These are phyloP conservation scores for Krasilnikovozyma curviuscula DNA, from an alignment of 768 basidiomycete species.

Conservation along the genomic window DNA sequence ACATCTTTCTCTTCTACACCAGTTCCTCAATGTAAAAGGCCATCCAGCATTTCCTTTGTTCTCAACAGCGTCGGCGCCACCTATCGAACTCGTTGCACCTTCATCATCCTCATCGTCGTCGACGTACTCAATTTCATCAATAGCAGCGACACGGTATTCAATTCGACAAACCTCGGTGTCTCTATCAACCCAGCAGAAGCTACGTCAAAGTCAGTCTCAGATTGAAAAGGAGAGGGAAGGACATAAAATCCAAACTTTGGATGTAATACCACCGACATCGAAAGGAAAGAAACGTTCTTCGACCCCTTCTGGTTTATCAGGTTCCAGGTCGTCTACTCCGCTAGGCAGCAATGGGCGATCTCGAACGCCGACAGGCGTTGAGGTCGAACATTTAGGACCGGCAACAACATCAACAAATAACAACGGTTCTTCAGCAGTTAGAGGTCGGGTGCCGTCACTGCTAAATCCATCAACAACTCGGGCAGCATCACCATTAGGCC, in stretches of 20 bases:
- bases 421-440: background rate
- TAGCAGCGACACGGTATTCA: constrained; percentile 1
- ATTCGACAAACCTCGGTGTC: constrained; percentile 10
- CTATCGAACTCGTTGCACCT: constrained; percentile 3
- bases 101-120: background rate
- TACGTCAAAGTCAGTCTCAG: constrained; percentile 2
- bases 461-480: background rate
- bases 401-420: no score
- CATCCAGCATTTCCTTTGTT: background rate
- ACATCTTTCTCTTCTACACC: background rate
- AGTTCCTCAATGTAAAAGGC: background rate
- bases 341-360: no score
- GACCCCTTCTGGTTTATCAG: background rate
- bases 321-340: background rate
- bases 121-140: background rate
- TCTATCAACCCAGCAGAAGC: constrained; percentile 5
- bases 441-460: background rate
- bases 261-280: background rate
- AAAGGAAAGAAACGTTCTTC: background rate
- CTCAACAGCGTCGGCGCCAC: background rate
- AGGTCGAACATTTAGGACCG: no score
- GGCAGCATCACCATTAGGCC: background rate
- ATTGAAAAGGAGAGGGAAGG: constrained; percentile 3
- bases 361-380: no score
- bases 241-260: constrained; percentile 5